Evolutionary conservation across 164 flowering plant species (phyloP).

Genomic region (Protea cynaroides): DNA sequence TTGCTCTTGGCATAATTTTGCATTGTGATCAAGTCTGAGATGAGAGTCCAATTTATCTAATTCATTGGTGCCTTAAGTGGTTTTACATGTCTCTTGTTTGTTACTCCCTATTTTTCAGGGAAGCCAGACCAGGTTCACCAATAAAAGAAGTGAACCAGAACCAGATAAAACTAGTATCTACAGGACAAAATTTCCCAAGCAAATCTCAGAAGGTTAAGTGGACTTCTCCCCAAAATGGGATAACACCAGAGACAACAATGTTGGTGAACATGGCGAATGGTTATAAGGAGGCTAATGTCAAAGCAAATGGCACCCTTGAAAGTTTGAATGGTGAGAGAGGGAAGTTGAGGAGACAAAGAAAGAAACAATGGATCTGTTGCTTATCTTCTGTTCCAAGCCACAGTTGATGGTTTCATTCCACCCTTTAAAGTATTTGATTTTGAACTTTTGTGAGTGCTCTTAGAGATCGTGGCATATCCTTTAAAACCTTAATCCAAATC

Average conservation of each 20-base stretch:
- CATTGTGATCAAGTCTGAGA: background rate
- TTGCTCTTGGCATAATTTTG: background rate
- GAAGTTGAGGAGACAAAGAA: slow-evolving; percentile 14
- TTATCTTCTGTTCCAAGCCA: no score
- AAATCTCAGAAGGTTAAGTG: slow-evolving; percentile 15
- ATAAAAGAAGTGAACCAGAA: slow-evolving; percentile 28
- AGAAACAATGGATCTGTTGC: slow-evolving; percentile 28
- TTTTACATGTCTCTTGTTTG: background rate
- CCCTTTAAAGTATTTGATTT: no score
- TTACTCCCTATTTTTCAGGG: slow-evolving; percentile 25
- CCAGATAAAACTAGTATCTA: slow-evolving; percentile 30
- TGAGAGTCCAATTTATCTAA: background rate
- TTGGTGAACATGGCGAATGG: slow-evolving; percentile 9
- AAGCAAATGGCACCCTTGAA: slow-evolving; percentile 20
- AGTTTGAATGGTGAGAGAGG: slow-evolving; percentile 11
- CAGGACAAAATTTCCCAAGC: slow-evolving; percentile 14
- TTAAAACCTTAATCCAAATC: no score
- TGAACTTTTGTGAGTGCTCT: no score
- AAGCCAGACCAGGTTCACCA: slow-evolving; percentile 22
- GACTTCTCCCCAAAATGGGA: slow-evolving; percentile 11
- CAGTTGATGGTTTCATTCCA: no score
- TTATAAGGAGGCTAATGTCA: slow-evolving; percentile 1
- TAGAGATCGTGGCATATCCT: no score
- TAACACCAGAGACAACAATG: slow-evolving; percentile 9
- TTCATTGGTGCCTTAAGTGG: background rate